Conservation (phyloP, 768 basidiomycete genomes). For the Kwoniella botswanensis region DNA sequence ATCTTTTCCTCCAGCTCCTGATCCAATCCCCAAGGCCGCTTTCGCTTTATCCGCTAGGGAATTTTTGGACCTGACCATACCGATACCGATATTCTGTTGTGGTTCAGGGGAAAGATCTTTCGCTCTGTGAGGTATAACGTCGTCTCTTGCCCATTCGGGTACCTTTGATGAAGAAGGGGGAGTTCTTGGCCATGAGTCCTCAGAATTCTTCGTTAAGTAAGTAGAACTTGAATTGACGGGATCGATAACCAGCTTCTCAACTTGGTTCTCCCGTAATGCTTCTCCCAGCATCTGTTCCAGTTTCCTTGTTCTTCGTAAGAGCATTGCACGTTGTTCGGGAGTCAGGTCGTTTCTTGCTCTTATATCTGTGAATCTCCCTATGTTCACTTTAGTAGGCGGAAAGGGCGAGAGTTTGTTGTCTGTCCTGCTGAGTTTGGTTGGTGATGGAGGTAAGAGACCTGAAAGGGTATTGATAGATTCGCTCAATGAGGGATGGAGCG, state of each 20-base stretch:
- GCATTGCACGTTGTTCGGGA: slow-evolving; percentile 34
- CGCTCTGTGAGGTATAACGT: slow-evolving; percentile 24
- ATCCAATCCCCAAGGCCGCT: slow-evolving; percentile 15
- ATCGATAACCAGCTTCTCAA: slow-evolving; percentile 35
- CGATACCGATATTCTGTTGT: background rate
- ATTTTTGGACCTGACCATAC: background rate
- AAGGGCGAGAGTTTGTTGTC: background rate
- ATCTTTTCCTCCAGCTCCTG: background rate
- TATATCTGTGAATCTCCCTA: slow-evolving; percentile 9
- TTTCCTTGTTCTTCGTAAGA: slow-evolving; percentile 38
- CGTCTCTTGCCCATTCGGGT: slow-evolving; percentile 34
- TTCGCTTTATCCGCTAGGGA: slow-evolving; percentile 15
- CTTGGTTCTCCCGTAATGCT: slow-evolving; percentile 28
- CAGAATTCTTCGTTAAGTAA: slow-evolving; percentile 16
- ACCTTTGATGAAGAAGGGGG: slow-evolving; percentile 5
- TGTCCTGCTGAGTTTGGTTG: background rate
- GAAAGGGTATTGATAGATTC: slow-evolving; percentile 41
- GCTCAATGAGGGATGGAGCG: slow-evolving; percentile 38
- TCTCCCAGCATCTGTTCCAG: slow-evolving; percentile 45
- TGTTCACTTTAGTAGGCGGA: slow-evolving; percentile 1
- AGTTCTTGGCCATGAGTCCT: slow-evolving; percentile 20
- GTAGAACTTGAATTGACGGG: slow-evolving; percentile 22
- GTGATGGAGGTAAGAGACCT: slow-evolving; percentile 5
- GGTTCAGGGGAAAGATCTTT: background rate
- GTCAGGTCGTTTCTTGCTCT: slow-evolving; percentile 30